Conservation (phyloP, 805 yeast genomes). For the Myxozyma vanderwaltii region DNA sequence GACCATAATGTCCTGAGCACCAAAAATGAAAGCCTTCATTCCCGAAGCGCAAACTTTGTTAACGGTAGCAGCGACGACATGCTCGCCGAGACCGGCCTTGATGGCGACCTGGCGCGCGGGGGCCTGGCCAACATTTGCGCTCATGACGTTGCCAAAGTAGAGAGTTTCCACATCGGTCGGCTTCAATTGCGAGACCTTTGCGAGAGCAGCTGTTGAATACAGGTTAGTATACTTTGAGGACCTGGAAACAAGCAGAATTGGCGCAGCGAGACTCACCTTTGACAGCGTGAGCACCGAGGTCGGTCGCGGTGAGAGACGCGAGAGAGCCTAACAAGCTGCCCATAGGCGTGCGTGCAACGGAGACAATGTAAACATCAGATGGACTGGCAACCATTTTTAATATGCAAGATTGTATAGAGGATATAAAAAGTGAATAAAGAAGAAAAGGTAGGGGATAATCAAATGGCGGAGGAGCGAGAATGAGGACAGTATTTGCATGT, state of each 20-base stretch:
- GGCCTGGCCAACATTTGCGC: slow-evolving; percentile 91
- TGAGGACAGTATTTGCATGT: background rate
- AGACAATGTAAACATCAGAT: slow-evolving; percentile 74
- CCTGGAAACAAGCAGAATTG: background rate
- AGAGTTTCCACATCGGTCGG: slow-evolving; percentile 83
- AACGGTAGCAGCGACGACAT: slow-evolving; percentile 81
- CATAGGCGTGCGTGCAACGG: slow-evolving; percentile 92
- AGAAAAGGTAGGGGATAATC: too few relatives aligned
- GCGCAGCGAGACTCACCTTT: slow-evolving; percentile 43
- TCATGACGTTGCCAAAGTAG: slow-evolving; percentile 85
- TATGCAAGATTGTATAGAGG: background rate
- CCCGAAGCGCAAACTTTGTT: slow-evolving; percentile 98
- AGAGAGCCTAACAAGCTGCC: slow-evolving; percentile 91
- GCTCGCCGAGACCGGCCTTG: slow-evolving; percentile 78
- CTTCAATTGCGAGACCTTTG: slow-evolving; percentile 80
- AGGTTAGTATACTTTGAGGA: too few relatives aligned
- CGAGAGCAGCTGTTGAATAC: slow-evolving; percentile 64
- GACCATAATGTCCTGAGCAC: slow-evolving; percentile 80
- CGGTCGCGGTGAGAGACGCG: slow-evolving; percentile 73
- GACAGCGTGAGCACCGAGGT: slow-evolving; percentile 91
- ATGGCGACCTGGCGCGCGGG: slow-evolving; percentile 97
- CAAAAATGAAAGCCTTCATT: slow-evolving; percentile 82
- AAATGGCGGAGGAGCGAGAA: background rate
- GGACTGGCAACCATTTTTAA: slow-evolving; percentile 23
- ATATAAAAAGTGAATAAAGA: background rate